Evolutionary conservation across 495 filamentous ascomycete genomes (phyloP).

Genomic region (Trichoderma asperelloides): DNA sequence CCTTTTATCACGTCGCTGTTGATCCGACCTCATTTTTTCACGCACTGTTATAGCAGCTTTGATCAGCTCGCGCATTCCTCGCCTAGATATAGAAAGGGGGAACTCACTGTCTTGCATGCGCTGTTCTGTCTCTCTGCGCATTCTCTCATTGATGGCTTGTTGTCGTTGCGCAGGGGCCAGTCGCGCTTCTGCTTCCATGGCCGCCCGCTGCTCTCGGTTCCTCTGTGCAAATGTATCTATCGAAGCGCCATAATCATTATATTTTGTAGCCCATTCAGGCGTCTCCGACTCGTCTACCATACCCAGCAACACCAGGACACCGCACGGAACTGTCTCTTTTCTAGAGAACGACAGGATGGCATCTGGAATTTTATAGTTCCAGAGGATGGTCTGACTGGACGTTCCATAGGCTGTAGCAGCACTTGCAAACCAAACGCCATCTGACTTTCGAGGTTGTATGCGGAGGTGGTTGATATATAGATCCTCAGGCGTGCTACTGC

Average conservation of each 20-base stretch:
- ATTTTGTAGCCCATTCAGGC: constrained; percentile 47
- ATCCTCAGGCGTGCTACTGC: constrained; percentile 22
- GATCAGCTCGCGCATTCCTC: not conserved
- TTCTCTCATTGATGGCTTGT: constrained; percentile 26
- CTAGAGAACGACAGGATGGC: constrained; percentile 41
- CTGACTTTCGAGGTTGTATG: constrained; percentile 19
- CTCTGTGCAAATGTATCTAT: constrained; percentile 29
- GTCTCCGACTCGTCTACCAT: constrained; percentile 42
- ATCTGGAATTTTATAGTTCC: constrained; percentile 52
- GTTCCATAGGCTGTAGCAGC: constrained; percentile 46
- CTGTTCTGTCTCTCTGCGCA: constrained; percentile 29
- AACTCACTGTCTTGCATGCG: constrained; percentile 33
- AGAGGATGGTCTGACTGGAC: constrained; percentile 43
- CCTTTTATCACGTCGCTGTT: constrained; percentile 35
- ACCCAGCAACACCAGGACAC: constrained; percentile 47
- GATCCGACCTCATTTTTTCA: constrained; percentile 24
- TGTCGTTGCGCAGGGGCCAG: constrained; percentile 39
- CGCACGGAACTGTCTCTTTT: constrained; percentile 50
- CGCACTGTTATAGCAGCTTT: constrained; percentile 19
- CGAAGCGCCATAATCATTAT: constrained; percentile 28
- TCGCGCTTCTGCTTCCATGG: constrained; percentile 35
- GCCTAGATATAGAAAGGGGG: not conserved
- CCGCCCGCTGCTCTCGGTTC: constrained; percentile 29
- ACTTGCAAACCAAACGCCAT: constrained; percentile 51
- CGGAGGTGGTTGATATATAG: constrained; percentile 36